Base-by-base conservation (phyloP, 768 basidiomycete species). In the Calocybe gangraenosa region DNA sequence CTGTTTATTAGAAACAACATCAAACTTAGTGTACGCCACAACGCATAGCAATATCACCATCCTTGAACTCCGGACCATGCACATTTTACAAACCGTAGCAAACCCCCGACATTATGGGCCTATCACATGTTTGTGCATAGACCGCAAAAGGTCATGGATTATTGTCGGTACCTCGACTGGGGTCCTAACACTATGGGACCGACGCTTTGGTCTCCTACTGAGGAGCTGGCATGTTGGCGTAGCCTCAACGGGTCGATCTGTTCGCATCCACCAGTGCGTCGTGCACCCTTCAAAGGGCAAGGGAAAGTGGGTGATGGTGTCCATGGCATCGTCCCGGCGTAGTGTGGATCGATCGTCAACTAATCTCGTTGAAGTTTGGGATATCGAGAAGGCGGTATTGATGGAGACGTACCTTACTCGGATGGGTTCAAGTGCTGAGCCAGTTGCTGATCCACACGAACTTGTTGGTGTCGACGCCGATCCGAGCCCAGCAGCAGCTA, bases 291-390 rank as follows among this genome's bases (percentile, higher is more conserved):
- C 84, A 0, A 89, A 83, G 57, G 92, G 92, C 15, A 80, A 81
- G 48, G 92, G 92, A 0, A 82, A 85, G 38, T 97, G 92, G 92
- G 72, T 98, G 36, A 81, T 96, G 63, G 87, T 96, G 35, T 80
- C 92, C 0, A 65, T 86, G 13, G 87, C 87, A 56, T 69, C 79
- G 0, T 68, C 70, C 8, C 67, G 64, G 46, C 73, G 68, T 53
- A 65, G 44, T 37, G 42, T 57, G 3, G 74, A 78, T 45, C 66
- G 64, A 7, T 54, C 71, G 2, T 70, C 74, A 8, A 71, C 73
- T 11, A 70, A 73, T 25, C 61, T 92, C 35, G 70, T 92, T 5
- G 92, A 96, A 59, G 87, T 93, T 1, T 96, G 92, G 90, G 92
- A 98, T 58, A 81, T 98, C 41, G 92, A 95, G 64, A 82, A 82